Base-by-base conservation (phyloP, 2,329 filamentous ascomycete species). In the Colletotrichum gloeosporioides region DNA sequence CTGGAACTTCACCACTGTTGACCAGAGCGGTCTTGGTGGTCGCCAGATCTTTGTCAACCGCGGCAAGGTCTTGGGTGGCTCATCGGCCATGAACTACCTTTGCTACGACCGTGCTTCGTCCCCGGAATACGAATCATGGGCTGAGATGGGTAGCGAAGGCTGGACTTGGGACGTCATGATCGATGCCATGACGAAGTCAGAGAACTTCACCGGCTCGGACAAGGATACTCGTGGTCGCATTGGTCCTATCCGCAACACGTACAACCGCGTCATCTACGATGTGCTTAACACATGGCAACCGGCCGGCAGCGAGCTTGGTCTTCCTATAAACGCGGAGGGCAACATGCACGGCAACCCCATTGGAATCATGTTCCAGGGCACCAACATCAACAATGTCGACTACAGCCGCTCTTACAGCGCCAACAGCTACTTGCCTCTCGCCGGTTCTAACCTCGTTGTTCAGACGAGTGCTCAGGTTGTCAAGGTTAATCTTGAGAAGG, bases 1-100 rank as follows among this genome's bases (percentile, higher is more conserved):
- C 77, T 87, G 88, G 82, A 86, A 85, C 77, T 88, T 89, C 79
- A 84, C 85, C 6, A 87, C 88, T 0, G 80, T 83, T 9, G 81
- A 86, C 1, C 87, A 89, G 68, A 67, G 81, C 2, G 78, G 80
- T n/a, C 84, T 88, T 6, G 83, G 85, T 18, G 82, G 83, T 16
- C 84, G 87, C 2, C 78, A 82, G 4, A 85, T 89, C 15, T 73
- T 80, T 5, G 86, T 88, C 61, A 86, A 86, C 29, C 84, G 88
- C 8, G 89, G 87, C 39, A 87, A 87, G 67, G 86, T 89, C 0
- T 82, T 91, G 0, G 89, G 89, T 7, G 89, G 89, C 12, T 87
- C 85, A 16, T 87, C 83, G 12, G 84, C 87, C 6, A 78, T 90
- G 71, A 89, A 90, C 78, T 86, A 88, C 57, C 81, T 86, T 65